Evolutionary conservation across 345 rosid species (phyloP).

Genomic region (Stellera chamaejasme): DNA sequence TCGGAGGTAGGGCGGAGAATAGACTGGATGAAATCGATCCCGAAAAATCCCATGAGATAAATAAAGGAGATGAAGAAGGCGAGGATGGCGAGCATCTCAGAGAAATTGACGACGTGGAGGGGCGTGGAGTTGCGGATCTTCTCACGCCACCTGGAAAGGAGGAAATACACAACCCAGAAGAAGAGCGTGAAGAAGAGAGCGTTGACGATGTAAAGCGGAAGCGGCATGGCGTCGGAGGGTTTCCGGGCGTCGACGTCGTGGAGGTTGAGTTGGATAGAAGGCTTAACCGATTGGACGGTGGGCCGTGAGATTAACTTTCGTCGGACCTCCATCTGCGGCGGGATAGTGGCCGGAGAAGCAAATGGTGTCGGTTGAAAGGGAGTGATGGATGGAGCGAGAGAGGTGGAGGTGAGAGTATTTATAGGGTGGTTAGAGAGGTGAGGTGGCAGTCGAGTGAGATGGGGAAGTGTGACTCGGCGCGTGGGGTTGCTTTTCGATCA

Average conservation of each 20-base stretch:
- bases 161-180: conserved; percentile 33
- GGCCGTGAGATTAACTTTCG: too few species aligned
- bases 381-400: too few species aligned
- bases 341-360: too few species aligned
- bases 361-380: too few species aligned
- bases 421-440: too few species aligned
- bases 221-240: conserved; percentile 31
- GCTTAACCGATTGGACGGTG: too few species aligned
- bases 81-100: conserved; percentile 29
- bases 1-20: conserved; percentile 23
- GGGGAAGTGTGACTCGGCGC: too few species aligned
- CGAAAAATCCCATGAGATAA: conserved; percentile 25
- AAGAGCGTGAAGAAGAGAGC: conserved; percentile 34
- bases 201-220: conserved; percentile 29
- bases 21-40: conserved; percentile 33
- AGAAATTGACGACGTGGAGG: conserved; percentile 26
- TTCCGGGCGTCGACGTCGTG: conserved; percentile 4
- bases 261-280: too few species aligned
- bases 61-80: conserved; percentile 24
- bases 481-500: too few species aligned
- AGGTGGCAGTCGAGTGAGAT: too few species aligned
- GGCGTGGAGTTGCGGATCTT: conserved; percentile 21
- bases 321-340: too few species aligned
- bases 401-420: too few species aligned
- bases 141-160: conserved; percentile 28